phyloP scores from a whole-genome alignment of 2,329 filamentous ascomycete species.

The Huntiella bhutanensis region DNA sequence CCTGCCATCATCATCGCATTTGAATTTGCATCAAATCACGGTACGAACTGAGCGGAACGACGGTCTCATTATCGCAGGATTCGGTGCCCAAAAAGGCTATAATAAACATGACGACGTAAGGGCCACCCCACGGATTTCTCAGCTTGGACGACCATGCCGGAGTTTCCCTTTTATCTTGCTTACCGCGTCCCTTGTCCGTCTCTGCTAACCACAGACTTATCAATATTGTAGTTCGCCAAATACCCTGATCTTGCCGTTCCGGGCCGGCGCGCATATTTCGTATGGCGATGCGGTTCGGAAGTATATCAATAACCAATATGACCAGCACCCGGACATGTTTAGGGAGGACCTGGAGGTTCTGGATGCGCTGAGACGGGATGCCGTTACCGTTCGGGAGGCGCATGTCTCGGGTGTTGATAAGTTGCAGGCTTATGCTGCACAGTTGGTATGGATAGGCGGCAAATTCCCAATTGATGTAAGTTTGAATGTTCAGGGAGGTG shows the following conservation, averaged over 20 bases:
- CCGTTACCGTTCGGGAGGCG: constrained; percentile 74
- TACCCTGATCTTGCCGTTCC: constrained; percentile 69
- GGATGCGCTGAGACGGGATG: constrained; percentile 63
- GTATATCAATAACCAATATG: constrained; percentile 96
- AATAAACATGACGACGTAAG: background rate
- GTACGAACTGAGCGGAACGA: background rate
- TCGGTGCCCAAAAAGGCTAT: background rate
- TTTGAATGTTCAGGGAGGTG: background rate
- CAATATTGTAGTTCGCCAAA: constrained; percentile 21
- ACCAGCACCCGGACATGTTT: constrained; percentile 97
- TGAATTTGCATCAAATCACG: background rate
- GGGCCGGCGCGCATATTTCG: constrained; percentile 60
- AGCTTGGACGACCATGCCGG: background rate
- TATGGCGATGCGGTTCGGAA: constrained; percentile 71
- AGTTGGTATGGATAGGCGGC: constrained; percentile 78
- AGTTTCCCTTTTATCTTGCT: background rate
- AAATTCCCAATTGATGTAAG: constrained; percentile 90
- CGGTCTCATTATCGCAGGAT: background rate
- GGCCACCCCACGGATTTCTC: background rate
- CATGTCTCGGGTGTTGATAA: constrained; percentile 74
- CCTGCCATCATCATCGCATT: background rate
- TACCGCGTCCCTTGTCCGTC: background rate
- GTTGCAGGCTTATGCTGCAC: constrained; percentile 78
- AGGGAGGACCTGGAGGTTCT: constrained; percentile 68
- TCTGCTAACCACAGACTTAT: background rate